These are phyloP conservation scores for Solanum boliviense DNA, from an alignment of 257 asterid species.

Conservation along the genomic window DNA sequence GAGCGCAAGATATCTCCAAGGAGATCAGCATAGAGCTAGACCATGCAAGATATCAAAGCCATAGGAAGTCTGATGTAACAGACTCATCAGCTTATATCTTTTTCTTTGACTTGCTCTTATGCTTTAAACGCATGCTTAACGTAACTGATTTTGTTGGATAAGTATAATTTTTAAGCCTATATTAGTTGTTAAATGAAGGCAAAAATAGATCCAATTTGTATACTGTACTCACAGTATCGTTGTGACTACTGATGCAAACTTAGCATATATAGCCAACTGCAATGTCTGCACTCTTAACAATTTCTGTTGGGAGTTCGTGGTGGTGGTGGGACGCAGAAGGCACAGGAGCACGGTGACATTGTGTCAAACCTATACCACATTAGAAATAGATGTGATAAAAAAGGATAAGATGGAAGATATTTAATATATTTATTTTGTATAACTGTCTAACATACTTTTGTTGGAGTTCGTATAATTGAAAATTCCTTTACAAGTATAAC, in stretches of 20 bases:
- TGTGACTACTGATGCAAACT: not conserved
- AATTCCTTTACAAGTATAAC: slow-evolving; percentile 55
- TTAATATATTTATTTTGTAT: not conserved
- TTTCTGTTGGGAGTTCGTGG: not conserved
- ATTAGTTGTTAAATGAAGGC: not conserved
- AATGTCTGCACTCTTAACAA: not conserved
- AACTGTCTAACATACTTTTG: not conserved
- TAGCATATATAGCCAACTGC: not conserved
- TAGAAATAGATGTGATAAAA: not conserved
- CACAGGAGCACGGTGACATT: not conserved
- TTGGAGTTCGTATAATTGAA: slow-evolving; percentile 3
- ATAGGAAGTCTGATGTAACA: not conserved
- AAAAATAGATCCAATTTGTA: not conserved
- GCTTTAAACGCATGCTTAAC: not conserved
- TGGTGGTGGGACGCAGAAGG: not conserved
- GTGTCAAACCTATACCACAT: not conserved
- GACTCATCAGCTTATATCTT: not conserved
- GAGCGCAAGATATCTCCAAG: not conserved
- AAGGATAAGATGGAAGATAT: not conserved
- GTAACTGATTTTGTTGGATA: not conserved
- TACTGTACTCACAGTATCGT: not conserved
- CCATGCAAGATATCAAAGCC: not conserved
- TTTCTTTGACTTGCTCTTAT: not conserved
- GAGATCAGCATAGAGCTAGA: not conserved
- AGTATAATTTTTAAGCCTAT: not conserved